Conservation (phyloP, 805 yeast species). For the Starmerella powellii region DNA sequence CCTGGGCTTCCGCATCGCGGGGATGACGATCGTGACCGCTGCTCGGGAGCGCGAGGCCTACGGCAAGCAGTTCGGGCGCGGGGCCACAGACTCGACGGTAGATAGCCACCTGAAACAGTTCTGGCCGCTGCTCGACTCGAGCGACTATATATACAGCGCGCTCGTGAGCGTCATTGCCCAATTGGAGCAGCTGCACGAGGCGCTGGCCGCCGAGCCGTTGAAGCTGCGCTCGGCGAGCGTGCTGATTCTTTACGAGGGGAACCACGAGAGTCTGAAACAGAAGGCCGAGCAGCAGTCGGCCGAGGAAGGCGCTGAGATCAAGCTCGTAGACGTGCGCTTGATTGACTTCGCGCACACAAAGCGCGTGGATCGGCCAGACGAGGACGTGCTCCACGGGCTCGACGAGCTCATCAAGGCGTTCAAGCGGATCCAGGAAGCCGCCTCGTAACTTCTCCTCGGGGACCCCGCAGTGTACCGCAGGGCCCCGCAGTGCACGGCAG, state of each 20-base stretch:
- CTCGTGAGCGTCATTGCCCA: conserved; percentile 42
- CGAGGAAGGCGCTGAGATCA: conserved; percentile 26
- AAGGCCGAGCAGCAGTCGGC: conserved; percentile 12
- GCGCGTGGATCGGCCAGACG: conserved; percentile 52
- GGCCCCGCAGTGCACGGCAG: no score
- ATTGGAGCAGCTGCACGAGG: conserved; percentile 52
- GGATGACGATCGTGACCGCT: conserved; percentile 50
- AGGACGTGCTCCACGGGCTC: conserved; percentile 56
- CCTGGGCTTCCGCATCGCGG: conserved; percentile 68
- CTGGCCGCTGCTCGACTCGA: conserved; percentile 23
- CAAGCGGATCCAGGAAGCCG: conserved; percentile 1
- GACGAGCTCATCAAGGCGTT: conserved; percentile 39
- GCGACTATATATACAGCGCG: conserved; percentile 26
- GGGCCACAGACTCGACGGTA: conserved; percentile 34
- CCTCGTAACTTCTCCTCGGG: no score
- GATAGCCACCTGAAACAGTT: conserved; percentile 40
- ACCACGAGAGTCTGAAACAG: conserved; percentile 40
- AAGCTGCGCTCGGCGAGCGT: conserved; percentile 30
- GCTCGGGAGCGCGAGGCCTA: conserved; percentile 38
- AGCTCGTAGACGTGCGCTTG: conserved; percentile 47
- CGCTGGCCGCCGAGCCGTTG: conserved; percentile 38
- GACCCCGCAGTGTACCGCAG: no score
- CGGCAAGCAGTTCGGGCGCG: conserved; percentile 63
- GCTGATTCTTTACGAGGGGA: conserved; percentile 63
- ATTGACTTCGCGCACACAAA: conserved; percentile 89